phyloP scores from a whole-genome alignment of 768 basidiomycete genomes.

The Tulasnella sp. region DNA sequence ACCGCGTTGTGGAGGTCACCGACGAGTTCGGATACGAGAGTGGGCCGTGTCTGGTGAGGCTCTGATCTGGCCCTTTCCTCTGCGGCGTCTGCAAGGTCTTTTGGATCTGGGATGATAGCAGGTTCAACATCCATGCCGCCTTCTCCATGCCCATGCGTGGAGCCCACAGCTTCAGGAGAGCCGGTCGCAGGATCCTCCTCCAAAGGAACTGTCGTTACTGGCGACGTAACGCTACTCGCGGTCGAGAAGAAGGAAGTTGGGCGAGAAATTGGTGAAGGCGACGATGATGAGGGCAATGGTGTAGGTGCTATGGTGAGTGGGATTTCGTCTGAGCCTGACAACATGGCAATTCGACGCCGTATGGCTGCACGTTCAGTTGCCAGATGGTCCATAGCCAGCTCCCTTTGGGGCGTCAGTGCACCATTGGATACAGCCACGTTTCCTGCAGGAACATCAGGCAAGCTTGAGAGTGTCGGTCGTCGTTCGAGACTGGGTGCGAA shows the following conservation, averaged over 20 bases:
- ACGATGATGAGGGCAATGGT: neutral
- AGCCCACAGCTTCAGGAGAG: too few species aligned
- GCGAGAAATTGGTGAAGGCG: neutral
- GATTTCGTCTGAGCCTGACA: neutral
- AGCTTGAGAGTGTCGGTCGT: neutral
- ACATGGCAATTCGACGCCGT: constrained; percentile 9
- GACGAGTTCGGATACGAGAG: too few species aligned
- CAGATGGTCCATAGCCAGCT: neutral
- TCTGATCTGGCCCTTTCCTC: too few species aligned
- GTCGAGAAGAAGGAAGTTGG: constrained; percentile 1
- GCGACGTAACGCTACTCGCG: neutral
- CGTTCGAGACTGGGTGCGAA: neutral
- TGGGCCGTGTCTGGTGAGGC: too few species aligned
- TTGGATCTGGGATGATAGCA: too few species aligned
- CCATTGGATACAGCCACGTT: too few species aligned
- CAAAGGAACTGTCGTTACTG: neutral
- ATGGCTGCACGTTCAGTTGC: constrained; percentile 1
- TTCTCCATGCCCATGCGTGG: too few species aligned
- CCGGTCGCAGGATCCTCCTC: constrained; percentile 8
- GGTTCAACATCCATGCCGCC: too few species aligned
- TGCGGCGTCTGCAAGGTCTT: too few species aligned
- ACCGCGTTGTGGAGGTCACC: too few species aligned
- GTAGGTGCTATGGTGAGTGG: neutral
- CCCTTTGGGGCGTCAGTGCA: neutral
- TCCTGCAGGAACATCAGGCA: neutral